Evolutionary conservation across 352 stramenopile genomes (phyloP).

Genomic region (Phytophthora meadii): DNA sequence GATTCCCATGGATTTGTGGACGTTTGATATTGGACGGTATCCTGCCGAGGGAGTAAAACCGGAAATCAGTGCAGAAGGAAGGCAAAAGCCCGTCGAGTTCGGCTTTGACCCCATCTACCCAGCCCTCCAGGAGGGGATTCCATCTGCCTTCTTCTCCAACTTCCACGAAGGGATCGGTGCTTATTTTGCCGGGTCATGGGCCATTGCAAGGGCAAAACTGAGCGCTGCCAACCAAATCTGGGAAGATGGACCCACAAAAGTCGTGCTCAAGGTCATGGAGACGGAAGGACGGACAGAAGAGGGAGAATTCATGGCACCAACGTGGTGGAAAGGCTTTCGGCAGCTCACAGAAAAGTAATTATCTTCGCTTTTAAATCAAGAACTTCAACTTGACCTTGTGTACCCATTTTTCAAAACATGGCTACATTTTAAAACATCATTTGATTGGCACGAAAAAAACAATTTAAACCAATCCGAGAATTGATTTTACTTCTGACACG

Average conservation of each 20-base stretch:
- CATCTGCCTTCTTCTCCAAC: conserved; percentile 87
- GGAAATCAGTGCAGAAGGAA: conserved; percentile 59
- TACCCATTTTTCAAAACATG: not conserved
- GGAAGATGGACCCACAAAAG: conserved; percentile 89
- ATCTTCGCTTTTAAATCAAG: conserved; percentile 6
- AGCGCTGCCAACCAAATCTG: conserved; percentile 92
- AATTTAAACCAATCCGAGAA: conserved; percentile 13
- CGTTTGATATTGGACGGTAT: conserved; percentile 92
- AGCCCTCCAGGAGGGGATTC: conserved; percentile 81
- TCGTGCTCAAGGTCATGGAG: conserved; percentile 93
- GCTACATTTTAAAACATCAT: not conserved
- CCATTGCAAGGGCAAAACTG: conserved; percentile 81
- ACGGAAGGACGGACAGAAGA: conserved; percentile 77
- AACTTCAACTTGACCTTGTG: not conserved
- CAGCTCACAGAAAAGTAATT: conserved; percentile 94
- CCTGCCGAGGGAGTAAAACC: conserved; percentile 58
- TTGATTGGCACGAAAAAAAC: conserved; percentile 5
- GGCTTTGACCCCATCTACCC: conserved; percentile 72
- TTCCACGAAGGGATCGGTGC: conserved; percentile 93
- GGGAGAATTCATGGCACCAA: conserved; percentile 76
- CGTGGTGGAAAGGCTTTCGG: conserved; percentile 92
- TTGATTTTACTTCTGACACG: conserved; percentile 17
- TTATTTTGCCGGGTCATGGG: conserved; percentile 95
- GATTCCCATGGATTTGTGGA: conserved; percentile 95
- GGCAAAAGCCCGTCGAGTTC: conserved; percentile 89